These are phyloP conservation scores for Elymus sibiricus DNA, from an alignment of 176 grass and related monocot genomes.

Conservation along the genomic window DNA sequence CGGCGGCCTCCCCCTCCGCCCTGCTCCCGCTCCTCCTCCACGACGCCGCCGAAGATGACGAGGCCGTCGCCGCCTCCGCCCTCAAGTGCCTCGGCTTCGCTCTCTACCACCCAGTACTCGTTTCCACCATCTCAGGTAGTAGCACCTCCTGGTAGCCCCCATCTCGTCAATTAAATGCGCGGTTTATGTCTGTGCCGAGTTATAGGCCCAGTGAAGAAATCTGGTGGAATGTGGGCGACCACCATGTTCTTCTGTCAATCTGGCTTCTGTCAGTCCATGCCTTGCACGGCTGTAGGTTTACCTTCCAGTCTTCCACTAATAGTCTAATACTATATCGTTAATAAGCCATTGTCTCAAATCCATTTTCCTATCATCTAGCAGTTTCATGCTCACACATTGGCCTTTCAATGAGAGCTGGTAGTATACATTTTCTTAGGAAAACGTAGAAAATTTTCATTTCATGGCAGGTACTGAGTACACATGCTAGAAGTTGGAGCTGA, in stretches of 20 bases:
- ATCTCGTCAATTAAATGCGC: constrained; percentile 3
- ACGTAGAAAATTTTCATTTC: neutral
- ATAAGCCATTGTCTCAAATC: neutral
- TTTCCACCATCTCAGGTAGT: constrained; percentile 58
- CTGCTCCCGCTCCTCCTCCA: constrained; percentile 56
- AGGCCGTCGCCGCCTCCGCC: constrained; percentile 39
- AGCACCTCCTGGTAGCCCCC: neutral
- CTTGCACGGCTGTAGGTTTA: neutral
- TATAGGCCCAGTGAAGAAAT: neutral
- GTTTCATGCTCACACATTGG: neutral
- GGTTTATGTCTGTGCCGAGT: neutral
- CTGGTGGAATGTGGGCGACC: too few relatives aligned
- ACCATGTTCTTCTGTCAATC: too few relatives aligned
- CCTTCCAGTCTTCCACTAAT: neutral
- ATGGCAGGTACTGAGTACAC: neutral
- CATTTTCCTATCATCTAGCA: neutral
- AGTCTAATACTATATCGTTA: neutral
- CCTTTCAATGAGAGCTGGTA: neutral
- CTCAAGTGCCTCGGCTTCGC: constrained; percentile 84
- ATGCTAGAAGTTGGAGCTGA: neutral
- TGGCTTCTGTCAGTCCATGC: too few relatives aligned
- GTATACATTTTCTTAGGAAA: neutral
- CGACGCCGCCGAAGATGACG: constrained; percentile 34
- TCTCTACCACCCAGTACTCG: constrained; percentile 72
- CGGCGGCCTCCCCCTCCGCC: constrained; percentile 31